Evolutionary conservation across 1,139 yeast species (phyloP), one percentile per base, ranked within the genome.

Genomic region (Yamadazyma oceani): DNA sequence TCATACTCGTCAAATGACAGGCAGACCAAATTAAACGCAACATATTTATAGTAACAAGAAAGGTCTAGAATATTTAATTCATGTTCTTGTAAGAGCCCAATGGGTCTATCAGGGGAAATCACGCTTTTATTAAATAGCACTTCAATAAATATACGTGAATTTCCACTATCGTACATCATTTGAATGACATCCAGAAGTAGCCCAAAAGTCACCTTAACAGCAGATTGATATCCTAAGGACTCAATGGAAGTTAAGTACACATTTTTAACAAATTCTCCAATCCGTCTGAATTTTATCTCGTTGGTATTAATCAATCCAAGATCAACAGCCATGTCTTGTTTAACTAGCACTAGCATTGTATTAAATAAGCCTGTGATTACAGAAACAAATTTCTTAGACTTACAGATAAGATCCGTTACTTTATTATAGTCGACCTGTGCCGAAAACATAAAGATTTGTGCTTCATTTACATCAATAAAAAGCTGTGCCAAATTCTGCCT

Each of bases 21-120:
- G 1, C 50, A 32, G 13, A 59, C 46, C 36, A 60, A 49, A 38
- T 63, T 64, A 43, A 60, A 65, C 3, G 68, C 69, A 4, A 58
- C 44, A 40, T 53, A 68, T 34, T 56, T 55, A 41, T 63, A 66
- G 39, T 15, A 27, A 12, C 30, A 27, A 16, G 16, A 10, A 15
- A 27, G 19, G 11, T 27, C 30, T 5, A 27, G 21, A 3, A 27
- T 11, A 15, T 27, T 11, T 8, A 27, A 9, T 5, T 27, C 9
- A 16, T 14, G 13, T 6, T 11, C 5, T 21, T 50, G 42, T 11
- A 60, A 45, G 9, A 58, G 36, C 2, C 44, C 40, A n/a, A 60
- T 37, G 1, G 66, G 63, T 12, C 54, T 36, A 17, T 48, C 48
- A 0, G 66, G 64, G 23, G 48, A 37, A 12, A 56, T 41, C 10